Evolutionary conservation across 177 flowering plant genomes (phyloP), one percentile per base, ranked within the genome.

Genomic region (Vitis hybrid): DNA sequence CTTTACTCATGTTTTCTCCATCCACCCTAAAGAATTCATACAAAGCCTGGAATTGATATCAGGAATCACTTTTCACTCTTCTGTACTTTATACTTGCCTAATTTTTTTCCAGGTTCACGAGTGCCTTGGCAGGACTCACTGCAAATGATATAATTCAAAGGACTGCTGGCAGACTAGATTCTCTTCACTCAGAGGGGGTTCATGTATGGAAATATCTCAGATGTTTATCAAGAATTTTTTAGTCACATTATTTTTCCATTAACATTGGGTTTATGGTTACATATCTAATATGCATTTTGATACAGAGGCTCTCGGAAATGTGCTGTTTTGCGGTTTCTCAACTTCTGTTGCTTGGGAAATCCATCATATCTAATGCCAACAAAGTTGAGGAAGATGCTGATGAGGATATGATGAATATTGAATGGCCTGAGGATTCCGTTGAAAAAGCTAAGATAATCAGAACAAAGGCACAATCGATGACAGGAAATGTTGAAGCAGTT

Each of bases 251-350:
- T 13, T 67, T 50, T 19, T 65, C 34, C 7, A 12, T 6, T 69
- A 48, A 48, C n/a, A 17, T 50, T 23, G 19, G 17, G 40, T 50
- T 18, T 23, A 8, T 14, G 3, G 10, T 63, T 50, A 10, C 45
- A 61, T 61, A 4, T 26, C 34, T 10, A 52, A 48, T 60, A 45
- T 32, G 18, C 7, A 19, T 26, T 71, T 57, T 7, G 71, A n/a
- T 79, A 77, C 97, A 93, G 99, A 91, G 97, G 66, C 84, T 96
- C 48, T 93, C 98, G 10, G 99, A 96, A 79, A 80, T 92, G 81
- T 90, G 99, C 80, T 92, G 97, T 79, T 78, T 82, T 75, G 91
- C 91, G 2, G 90, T 86, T 48, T 82, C 98, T 70, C 97, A 91
- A 65, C 83, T 96, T 56, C 76, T 91, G 74, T 79, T 82, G 81